Evolutionary conservation across 2,329 filamentous ascomycete genomes (phyloP), one percentile per base, ranked within the genome.

Genomic region (Exophiala viscosa): DNA sequence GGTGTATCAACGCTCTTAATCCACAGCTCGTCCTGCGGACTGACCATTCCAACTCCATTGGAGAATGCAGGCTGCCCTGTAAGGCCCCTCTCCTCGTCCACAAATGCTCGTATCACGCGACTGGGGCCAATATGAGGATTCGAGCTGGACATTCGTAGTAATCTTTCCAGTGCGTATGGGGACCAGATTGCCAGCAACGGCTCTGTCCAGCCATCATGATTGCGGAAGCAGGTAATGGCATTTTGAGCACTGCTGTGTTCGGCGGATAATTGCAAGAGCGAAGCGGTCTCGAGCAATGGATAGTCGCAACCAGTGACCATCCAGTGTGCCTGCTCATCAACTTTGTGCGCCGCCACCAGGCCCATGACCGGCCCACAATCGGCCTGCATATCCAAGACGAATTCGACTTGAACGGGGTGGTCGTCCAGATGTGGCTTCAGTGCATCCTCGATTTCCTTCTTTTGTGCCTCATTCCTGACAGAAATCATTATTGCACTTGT

Each of bases 171-270:
- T 0, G 67, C 68, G 15, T 64, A 55, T 1, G 67, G 62, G 2
- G 64, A 59, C 70, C 70, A 73, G 3, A 72, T 62, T 1, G 58
- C 66, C n/a, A 72, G 45, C 6, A 72, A 56, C 3, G 70, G 70
- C 60, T 73, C 67, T 43, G 56, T 58, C 28, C 59, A 62, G 1
- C 66, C 67, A 5, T 64, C 53, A 0, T 23, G 45, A 31, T 69
- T 68, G 2, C 58, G 52, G 51, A 70, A 71, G 52, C 70, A 72
- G 3, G 68, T 71, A 17, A 72, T 59, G 0, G 64, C 61, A 8
- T 36, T 49, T 39, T 59, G 40, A 17, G 20, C 32, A 5, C 9
- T 20, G n/a, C 10, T 5, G 45, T 63, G 64, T 5, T 61, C 58
- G 3, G 51, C n/a, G 13, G 60, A 50, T 2, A 72, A 59, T 13